phyloP scores from a whole-genome alignment of 2,329 filamentous ascomycete genomes.

The Nannizzia gypsea region DNA sequence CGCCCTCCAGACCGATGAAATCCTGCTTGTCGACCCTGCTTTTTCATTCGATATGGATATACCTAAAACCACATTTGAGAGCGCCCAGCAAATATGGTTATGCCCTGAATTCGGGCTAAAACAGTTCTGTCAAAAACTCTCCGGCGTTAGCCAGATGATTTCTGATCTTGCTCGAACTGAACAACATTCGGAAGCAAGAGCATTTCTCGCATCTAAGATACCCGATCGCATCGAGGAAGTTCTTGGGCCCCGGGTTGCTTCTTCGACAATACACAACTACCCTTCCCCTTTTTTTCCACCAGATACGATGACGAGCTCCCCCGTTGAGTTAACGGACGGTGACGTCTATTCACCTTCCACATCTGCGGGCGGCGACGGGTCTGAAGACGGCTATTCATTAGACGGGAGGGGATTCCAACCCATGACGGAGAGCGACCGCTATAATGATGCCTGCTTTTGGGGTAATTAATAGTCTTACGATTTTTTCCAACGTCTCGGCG shows the following conservation, averaged over 20 bases:
- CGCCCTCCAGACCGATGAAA: conserved; percentile 13
- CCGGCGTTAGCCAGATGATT: conserved; percentile 16
- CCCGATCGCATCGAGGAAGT: conserved; percentile 15
- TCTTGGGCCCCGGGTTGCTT: conserved; percentile 9
- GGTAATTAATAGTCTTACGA: conserved; percentile 9
- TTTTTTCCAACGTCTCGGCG: background rate
- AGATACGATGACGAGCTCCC: conserved; percentile 10
- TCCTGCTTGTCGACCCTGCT: conserved; percentile 14
- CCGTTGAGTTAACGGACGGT: conserved; percentile 10
- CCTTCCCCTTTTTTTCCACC: conserved; percentile 7
- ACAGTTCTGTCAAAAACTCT: conserved; percentile 16
- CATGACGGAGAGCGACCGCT: conserved; percentile 10
- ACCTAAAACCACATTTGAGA: conserved; percentile 15
- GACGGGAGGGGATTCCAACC: conserved; percentile 10
- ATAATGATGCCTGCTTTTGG: conserved; percentile 11
- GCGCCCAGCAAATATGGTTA: conserved; percentile 14
- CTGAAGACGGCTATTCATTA: conserved; percentile 13
- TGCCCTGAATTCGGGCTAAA: conserved; percentile 13
- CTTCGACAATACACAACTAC: conserved; percentile 3
- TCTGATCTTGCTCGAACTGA: conserved; percentile 13
- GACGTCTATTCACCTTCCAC: conserved; percentile 12
- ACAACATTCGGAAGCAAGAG: conserved; percentile 11
- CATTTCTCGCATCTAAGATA: conserved; percentile 15
- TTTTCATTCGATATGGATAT: conserved; percentile 15
- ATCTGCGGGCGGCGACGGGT: conserved; percentile 11